Conservation (phyloP, 2,329 filamentous ascomycete species). For the Venturia pyrina region DNA sequence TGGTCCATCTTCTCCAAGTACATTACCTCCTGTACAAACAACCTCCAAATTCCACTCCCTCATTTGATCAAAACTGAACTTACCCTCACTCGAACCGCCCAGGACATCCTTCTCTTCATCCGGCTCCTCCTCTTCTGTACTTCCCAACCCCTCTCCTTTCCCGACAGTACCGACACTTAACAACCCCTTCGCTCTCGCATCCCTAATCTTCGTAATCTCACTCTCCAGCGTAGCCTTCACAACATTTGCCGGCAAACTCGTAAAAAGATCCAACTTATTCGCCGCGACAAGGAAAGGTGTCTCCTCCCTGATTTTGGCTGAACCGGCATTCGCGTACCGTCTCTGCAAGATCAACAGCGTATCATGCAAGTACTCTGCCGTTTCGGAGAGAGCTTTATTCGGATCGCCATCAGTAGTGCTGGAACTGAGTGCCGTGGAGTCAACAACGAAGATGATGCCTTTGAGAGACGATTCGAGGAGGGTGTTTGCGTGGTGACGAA, state of each 20-base stretch:
- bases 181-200: conserved; percentile 65
- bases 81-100: conserved; percentile 66
- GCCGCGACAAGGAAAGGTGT: conserved; percentile 76
- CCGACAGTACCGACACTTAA: conserved; percentile 63
- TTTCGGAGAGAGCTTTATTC: conserved; percentile 49
- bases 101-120: conserved; percentile 73
- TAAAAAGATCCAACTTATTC: conserved; percentile 95
- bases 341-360: conserved; percentile 75
- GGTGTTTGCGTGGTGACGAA: conserved; percentile 57
- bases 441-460: conserved; percentile 80
- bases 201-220: conserved; percentile 70
- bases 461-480: conserved; percentile 45
- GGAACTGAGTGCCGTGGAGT: conserved; percentile 47
- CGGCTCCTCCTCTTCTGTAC: conserved; percentile 53
- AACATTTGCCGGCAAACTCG: conserved; percentile 68
- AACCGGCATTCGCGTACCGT: conserved; percentile 47
- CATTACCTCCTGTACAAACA: conserved; percentile 67
- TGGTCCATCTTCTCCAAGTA: conserved; percentile 50
- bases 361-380: conserved; percentile 82
- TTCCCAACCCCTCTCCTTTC: conserved; percentile 39
- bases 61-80: conserved; percentile 74
- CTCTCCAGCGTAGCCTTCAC: conserved; percentile 67
- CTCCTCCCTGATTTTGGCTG: conserved; percentile 46
- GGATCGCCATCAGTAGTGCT: conserved; percentile 26
- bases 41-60: conserved; percentile 73